Base-by-base conservation (phyloP, 495 filamentous ascomycete species). In the Podospora pseudocomata region DNA sequence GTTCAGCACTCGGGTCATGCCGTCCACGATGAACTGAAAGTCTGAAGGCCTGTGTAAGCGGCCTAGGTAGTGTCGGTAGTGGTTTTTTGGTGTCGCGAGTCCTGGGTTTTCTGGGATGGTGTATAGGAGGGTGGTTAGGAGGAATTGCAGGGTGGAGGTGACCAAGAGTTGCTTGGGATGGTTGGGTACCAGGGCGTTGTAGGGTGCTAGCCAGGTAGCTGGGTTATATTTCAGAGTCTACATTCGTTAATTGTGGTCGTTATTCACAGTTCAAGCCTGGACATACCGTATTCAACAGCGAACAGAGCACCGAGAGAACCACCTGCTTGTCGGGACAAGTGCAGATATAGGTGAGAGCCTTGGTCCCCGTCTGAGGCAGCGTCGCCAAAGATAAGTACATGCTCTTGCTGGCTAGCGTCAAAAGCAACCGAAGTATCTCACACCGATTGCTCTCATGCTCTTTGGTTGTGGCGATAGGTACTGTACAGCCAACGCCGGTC, bases 221-320 rank as follows among this genome's bases (percentile, higher is more conserved):
- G 94, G 93, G 73, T 97, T 98, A 80, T 97, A 99, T 75, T 97
- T 98, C 71, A 99, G 86, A 0, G 93, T 93, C 91, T 96, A 54
- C 30, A 44, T 13, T 16, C 9, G 68, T 81, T 65, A 80, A 74
- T 39, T 61, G 64, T 67, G 62, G 2, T 6, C 26, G 23, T 23
- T 23, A 23, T 23, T 5, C 30, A 32, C 6, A 39, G 9, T 60
- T 26, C 20, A 28, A 49, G 18, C 18, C 30, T 20, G 27, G 34
- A 82, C 90, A 72, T 86, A 94, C 94, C n/a, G 96, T 98, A 73
- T 99, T 99, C 55, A 99, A 79, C 7, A 98, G 80, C 5, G 96
- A 99, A 79, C 94, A 97, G 13, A 99, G 82, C 3, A 93, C 79
- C 2, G 92, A 96, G 49, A 98, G 82, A 7, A 97, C 93, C 20